Conservation (phyloP, 805 yeast species). For the Yarrowia bubula region DNA sequence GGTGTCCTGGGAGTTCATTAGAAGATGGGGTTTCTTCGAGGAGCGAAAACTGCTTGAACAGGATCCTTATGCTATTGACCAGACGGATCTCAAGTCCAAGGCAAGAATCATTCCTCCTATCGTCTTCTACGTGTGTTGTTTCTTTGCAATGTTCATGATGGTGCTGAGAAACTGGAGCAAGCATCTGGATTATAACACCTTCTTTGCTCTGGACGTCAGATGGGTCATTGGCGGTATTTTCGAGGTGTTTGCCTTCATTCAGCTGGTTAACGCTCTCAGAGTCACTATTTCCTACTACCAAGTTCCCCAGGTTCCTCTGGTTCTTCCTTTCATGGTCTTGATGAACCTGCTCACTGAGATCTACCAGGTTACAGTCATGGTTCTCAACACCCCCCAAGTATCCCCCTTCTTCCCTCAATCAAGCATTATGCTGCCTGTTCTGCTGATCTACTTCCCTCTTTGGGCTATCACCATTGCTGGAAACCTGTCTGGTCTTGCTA, state of each 20-base stretch:
- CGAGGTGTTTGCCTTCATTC: slow-evolving; percentile 33
- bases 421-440: slow-evolving; percentile 31
- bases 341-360: slow-evolving; percentile 15
- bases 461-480: slow-evolving; percentile 32
- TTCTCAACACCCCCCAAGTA: slow-evolving; percentile 28
- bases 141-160: slow-evolving; percentile 34
- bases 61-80: slow-evolving; percentile 33
- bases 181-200: slow-evolving; percentile 21
- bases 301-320: slow-evolving; percentile 30
- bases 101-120: slow-evolving; percentile 34
- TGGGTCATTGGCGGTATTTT: slow-evolving; percentile 36
- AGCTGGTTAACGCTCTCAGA: slow-evolving; percentile 30
- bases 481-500: slow-evolving; percentile 33
- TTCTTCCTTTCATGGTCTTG: slow-evolving; percentile 30
- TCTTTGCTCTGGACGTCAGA: slow-evolving; percentile 31
- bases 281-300: slow-evolving; percentile 32
- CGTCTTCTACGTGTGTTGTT: slow-evolving; percentile 33
- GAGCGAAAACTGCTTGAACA: slow-evolving; percentile 34
- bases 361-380: slow-evolving; percentile 21
- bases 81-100: slow-evolving; percentile 31
- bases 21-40: slow-evolving; percentile 38
- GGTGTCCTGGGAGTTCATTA: slow-evolving; percentile 34
- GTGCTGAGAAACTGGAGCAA: slow-evolving; percentile 36
- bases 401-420: slow-evolving; percentile 35
- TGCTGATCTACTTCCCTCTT: slow-evolving; percentile 35